phyloP scores from a whole-genome alignment of 2,329 filamentous ascomycete species.

The Diplodia sapinea region DNA sequence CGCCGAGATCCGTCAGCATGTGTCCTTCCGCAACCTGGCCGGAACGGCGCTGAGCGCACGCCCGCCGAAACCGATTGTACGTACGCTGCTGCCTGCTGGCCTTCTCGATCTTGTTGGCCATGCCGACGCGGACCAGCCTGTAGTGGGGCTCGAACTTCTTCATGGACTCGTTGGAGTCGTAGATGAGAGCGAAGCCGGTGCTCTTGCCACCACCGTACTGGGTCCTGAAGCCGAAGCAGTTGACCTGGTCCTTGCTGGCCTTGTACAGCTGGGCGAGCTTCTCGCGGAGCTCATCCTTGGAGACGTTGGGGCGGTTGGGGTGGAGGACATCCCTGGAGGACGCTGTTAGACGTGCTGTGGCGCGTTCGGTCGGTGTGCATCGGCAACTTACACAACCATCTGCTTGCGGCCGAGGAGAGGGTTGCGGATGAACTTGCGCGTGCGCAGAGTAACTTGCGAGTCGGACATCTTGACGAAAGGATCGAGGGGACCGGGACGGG shows the following conservation, averaged over 20 bases:
- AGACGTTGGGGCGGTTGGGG: conserved; percentile 97
- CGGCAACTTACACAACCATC: conserved; percentile 87
- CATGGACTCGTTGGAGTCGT: conserved; percentile 97
- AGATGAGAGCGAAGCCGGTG: conserved; percentile 97
- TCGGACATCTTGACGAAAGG: conserved; percentile 76
- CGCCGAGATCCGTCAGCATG: conserved; percentile 40
- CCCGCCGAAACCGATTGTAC: conserved; percentile 53
- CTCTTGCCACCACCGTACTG: conserved; percentile 99
- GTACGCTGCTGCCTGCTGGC: conserved; percentile 98
- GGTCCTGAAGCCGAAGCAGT: conserved; percentile 97
- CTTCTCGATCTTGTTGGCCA: conserved; percentile 94
- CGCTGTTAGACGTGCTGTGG: conserved; percentile 33
- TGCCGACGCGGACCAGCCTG: conserved; percentile 91
- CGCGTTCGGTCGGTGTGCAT: conserved; percentile 25
- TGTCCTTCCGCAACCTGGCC: background rate
- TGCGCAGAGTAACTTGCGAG: conserved; percentile 69
- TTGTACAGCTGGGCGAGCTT: conserved; percentile 98
- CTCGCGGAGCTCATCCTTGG: conserved; percentile 96
- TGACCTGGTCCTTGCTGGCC: conserved; percentile 95
- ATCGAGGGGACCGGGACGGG: conserved; percentile 33
- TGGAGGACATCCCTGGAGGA: conserved; percentile 92
- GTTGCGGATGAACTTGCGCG: conserved; percentile 99
- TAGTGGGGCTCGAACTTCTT: conserved; percentile 99
- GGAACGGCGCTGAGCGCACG: background rate
- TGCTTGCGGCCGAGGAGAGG: conserved; percentile 98